Base-by-base conservation (phyloP, 2,329 filamentous ascomycete genomes). In the Magnaporthiopsis rhizophila region DNA sequence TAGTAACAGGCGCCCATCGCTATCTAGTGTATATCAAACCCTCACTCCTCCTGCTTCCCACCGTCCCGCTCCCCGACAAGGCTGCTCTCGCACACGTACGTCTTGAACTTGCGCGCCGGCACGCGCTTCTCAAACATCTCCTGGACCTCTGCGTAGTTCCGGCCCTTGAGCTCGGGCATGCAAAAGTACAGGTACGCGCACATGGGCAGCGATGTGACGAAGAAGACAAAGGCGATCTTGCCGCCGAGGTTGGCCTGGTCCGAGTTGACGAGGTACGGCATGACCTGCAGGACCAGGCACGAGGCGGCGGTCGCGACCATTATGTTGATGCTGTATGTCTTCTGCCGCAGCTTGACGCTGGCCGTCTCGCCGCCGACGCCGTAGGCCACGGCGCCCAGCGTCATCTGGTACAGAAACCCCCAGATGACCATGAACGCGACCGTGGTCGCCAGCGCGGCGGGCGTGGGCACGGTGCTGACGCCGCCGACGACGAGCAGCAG, bases 281-380 rank as follows among this genome's bases (percentile, higher is more conserved):
- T 68, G 56, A 73, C 68, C 62, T 73, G 71, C 11, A 69, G 68
- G 11, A 73, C 66, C 58, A 72, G 53, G 65, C 71, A 74, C 1
- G 72, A 73, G 2, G 71, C 69, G 6, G 69, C 70, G 7, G 72
- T 75, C 3, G 70, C 66, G 12, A 63, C 65, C 70, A 74, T 72
- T 50, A 74, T 72, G 67, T 74, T 74, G 69, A 74, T 72, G 13
- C 69, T 71, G 66, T 74, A 74, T 0, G 72, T 74, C 65, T 73
- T 74, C 66, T 73, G 72, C 6, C 72, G 68, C 30, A 74, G 69
- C 65, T 69, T 67, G 38, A 58, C 69, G 63, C 69, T 72, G 2
- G 73, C 65, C 9, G 72, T 72, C 65, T 74, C 72, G 24, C 72
- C 72, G 28, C 71, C 69, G 13, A 75, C 67, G 13, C 69, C 70